These are phyloP conservation scores for Tillandsia fasciculata DNA, from an alignment of 176 grass and related monocot genomes.

Conservation along the genomic window DNA sequence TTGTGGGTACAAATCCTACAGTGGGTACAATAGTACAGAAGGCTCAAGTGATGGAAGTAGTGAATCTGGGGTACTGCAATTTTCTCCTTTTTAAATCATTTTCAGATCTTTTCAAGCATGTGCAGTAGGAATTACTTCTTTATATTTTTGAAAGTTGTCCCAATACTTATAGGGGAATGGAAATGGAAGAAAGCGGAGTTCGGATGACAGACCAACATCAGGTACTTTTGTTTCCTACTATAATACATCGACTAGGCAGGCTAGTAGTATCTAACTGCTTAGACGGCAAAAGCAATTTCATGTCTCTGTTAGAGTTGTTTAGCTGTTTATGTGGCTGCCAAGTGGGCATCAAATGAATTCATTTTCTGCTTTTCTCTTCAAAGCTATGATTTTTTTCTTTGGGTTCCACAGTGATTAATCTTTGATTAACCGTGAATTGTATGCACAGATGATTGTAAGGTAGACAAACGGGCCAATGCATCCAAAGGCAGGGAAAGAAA, in stretches of 20 bases:
- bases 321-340: neutral
- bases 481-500: slow-evolving; percentile 28
- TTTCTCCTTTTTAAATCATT: neutral
- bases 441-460: slow-evolving; percentile 12
- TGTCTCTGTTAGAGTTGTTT: neutral
- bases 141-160: neutral
- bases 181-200: neutral
- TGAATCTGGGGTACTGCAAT: slow-evolving; percentile 23
- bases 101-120: neutral
- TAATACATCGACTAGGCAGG: neutral
- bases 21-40: slow-evolving; percentile 55
- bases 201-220: neutral
- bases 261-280: neutral
- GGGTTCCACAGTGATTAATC: neutral
- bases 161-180: neutral
- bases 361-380: neutral
- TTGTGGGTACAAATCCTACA: slow-evolving; percentile 19
- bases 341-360: neutral
- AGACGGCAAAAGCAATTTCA: neutral
- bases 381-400: neutral
- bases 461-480: slow-evolving; percentile 19
- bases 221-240: neutral
- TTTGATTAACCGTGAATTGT: slow-evolving; percentile 3
- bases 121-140: slow-evolving; percentile 3
- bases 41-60: slow-evolving; percentile 55